A percentile compares a stretch with the other conserved stretches of the same genome.
These are phyloP conservation scores for Hanseniaspora vineae DNA, from an alignment of 805 yeast species.

Conservation along the genomic window DNA sequence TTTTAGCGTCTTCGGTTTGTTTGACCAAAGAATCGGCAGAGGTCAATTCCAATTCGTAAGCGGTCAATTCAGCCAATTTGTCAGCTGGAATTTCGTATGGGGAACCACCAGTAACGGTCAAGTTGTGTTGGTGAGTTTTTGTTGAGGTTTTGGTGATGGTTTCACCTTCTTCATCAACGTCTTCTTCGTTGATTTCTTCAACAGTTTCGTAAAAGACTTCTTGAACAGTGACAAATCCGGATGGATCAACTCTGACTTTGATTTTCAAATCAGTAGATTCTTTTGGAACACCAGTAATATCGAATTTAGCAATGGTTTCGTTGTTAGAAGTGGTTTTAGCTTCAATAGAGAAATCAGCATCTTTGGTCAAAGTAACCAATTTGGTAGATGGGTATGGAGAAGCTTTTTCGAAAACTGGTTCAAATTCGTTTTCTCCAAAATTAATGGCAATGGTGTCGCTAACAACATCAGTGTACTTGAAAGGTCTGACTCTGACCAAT, in stretches of 20 bases:
- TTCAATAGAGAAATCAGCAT: slow-evolving; percentile 72
- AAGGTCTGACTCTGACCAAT: slow-evolving; percentile 95
- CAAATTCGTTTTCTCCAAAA: slow-evolving; percentile 88
- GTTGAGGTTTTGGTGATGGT: slow-evolving; percentile 25
- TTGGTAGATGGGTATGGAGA: slow-evolving; percentile 90
- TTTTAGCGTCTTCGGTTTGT: slow-evolving; percentile 97
- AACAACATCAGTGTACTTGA: slow-evolving; percentile 94
- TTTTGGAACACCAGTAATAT: slow-evolving; percentile 62
- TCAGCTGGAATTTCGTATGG: slow-evolving; percentile 47
- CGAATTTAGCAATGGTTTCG: slow-evolving; percentile 71
- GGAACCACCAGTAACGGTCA: slow-evolving; percentile 33
- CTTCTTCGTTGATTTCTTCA: slow-evolving; percentile 74
- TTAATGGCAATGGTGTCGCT: slow-evolving; percentile 75
- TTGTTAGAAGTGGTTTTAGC: slow-evolving; percentile 65
- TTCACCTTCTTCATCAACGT: slow-evolving; percentile 44
- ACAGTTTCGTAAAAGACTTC: slow-evolving; percentile 93
- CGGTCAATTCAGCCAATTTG: slow-evolving; percentile 49
- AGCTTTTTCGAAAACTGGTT: slow-evolving; percentile 94
- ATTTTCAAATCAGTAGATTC: slow-evolving; percentile 73
- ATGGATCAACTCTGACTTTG: slow-evolving; percentile 93
- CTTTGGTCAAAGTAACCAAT: slow-evolving; percentile 86
- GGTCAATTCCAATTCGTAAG: slow-evolving; percentile 72
- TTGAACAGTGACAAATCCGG: slow-evolving; percentile 89
- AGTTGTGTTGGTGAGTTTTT: slow-evolving; percentile 83
- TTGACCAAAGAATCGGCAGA: slow-evolving; percentile 93